These are phyloP conservation scores for Alternaria angustiovoidea DNA, from an alignment of 2,329 filamentous ascomycete species.

Conservation along the genomic window DNA sequence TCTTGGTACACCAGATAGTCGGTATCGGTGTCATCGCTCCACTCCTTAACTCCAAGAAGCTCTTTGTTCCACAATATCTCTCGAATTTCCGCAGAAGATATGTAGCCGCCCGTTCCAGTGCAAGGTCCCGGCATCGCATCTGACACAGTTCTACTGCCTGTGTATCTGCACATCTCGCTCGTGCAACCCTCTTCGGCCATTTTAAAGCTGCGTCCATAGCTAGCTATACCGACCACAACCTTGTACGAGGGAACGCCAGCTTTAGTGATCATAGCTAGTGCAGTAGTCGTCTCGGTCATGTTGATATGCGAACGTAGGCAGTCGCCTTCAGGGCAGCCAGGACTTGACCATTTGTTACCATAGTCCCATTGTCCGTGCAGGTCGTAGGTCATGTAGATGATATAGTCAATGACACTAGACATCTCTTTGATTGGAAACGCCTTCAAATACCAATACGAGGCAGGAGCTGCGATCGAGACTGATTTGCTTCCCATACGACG, in stretches of 20 bases:
- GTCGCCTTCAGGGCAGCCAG: slow-evolving; percentile 41
- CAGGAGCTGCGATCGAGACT: slow-evolving; percentile 37
- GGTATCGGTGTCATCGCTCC: background rate
- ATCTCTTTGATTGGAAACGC: slow-evolving; percentile 31
- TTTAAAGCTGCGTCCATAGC: slow-evolving; percentile 48
- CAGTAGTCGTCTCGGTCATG: slow-evolving; percentile 45
- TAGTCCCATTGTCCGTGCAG: slow-evolving; percentile 56
- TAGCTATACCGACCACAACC: slow-evolving; percentile 44
- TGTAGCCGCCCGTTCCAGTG: slow-evolving; percentile 52
- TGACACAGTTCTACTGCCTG: slow-evolving; percentile 36
- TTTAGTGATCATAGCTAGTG: slow-evolving; percentile 53
- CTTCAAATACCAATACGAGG: slow-evolving; percentile 44
- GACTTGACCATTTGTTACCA: slow-evolving; percentile 35
- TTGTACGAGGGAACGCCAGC: slow-evolving; percentile 39
- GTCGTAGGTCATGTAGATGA: slow-evolving; percentile 48
- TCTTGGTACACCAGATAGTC: no score
- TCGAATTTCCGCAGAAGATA: slow-evolving; percentile 53
- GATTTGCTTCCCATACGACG: slow-evolving; percentile 7
- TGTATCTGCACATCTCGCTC: slow-evolving; percentile 46
- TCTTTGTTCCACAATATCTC: background rate
- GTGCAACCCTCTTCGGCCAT: slow-evolving; percentile 47
- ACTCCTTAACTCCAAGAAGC: no score
- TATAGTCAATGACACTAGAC: slow-evolving; percentile 33
- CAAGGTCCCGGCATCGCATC: slow-evolving; percentile 46
- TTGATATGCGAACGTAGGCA: slow-evolving; percentile 50